A percentile compares a stretch with the other conserved stretches of the same genome.
phyloP scores from a whole-genome alignment of 2,329 filamentous ascomycete species.

The Hymenotorrendiella dingleyae region DNA sequence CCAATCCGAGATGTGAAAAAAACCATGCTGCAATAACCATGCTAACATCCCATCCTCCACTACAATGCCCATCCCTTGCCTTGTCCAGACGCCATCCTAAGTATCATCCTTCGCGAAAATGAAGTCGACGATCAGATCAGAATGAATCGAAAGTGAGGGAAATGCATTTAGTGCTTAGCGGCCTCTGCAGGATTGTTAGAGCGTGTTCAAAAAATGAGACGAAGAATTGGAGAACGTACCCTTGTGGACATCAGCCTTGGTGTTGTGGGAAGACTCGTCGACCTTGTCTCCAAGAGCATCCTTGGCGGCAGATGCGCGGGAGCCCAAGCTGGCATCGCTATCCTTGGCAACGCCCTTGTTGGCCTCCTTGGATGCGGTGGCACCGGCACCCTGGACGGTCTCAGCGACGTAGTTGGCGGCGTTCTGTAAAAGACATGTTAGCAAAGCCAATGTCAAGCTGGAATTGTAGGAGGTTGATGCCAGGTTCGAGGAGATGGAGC shows the following conservation, averaged over 20 bases:
- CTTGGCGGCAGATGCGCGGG: constrained; percentile 45
- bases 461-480: not conserved
- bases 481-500: not conserved
- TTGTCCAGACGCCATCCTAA: too few relatives aligned
- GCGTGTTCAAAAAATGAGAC: not conserved
- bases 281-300: constrained; percentile 47
- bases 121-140: too few relatives aligned
- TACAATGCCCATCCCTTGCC: too few relatives aligned
- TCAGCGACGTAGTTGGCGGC: constrained; percentile 52
- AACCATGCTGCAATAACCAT: too few relatives aligned
- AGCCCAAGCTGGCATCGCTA: constrained; percentile 36
- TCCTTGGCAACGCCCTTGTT: constrained; percentile 54
- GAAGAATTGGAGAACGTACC: constrained; percentile 17
- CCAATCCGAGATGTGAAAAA: too few relatives aligned
- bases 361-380: constrained; percentile 49
- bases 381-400: constrained; percentile 42
- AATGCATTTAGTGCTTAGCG: constrained; percentile 31
- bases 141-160: too few relatives aligned
- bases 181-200: constrained; percentile 25
- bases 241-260: constrained; percentile 44
- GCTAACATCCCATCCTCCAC: too few relatives aligned
- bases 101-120: too few relatives aligned
- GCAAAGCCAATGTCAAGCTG: not conserved
- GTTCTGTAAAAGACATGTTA: constrained; percentile 33
- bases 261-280: constrained; percentile 45